Conservation (phyloP, 129 eudicot genomes). For the Chrysanthemum seticuspe region DNA sequence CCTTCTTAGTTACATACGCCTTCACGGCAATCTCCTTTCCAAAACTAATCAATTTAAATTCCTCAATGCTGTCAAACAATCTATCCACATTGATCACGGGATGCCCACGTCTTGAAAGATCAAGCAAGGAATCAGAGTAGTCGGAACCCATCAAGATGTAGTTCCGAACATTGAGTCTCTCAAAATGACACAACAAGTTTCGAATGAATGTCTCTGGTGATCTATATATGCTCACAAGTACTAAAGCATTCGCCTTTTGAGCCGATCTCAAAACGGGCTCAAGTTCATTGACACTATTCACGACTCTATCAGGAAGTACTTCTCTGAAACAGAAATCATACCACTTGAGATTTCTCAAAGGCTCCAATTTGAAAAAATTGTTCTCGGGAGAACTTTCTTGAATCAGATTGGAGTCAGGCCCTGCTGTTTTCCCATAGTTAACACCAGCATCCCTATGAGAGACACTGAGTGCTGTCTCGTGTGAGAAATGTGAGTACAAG, state of each 20-base stretch:
- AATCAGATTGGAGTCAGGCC: slow-evolving; percentile 80
- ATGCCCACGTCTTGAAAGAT: slow-evolving; percentile 83
- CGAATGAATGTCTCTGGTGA: slow-evolving; percentile 41
- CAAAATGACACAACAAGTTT: slow-evolving; percentile 82
- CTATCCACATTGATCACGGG: slow-evolving; percentile 60
- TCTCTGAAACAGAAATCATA: slow-evolving; percentile 83
- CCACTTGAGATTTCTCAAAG: slow-evolving; percentile 76
- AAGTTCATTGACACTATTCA: slow-evolving; percentile 45
- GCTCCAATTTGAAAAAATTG: slow-evolving; percentile 45
- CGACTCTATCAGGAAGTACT: slow-evolving; percentile 57
- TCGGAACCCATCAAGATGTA: slow-evolving; percentile 58
- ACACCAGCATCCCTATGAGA: slow-evolving; percentile 94
- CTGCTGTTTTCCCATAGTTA: slow-evolving; percentile 87
- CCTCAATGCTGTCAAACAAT: slow-evolving; percentile 31
- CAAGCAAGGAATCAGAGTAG: slow-evolving; percentile 46
- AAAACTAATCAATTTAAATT: slow-evolving; percentile 21
- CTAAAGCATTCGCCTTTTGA: slow-evolving; percentile 46
- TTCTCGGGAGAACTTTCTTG: slow-evolving; percentile 41
- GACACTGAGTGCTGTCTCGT: slow-evolving; percentile 78
- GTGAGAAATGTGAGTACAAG: slow-evolving; percentile 64
- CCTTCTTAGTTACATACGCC: slow-evolving; percentile 48
- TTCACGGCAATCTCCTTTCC: slow-evolving; percentile 46
- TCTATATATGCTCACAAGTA: slow-evolving; percentile 49
- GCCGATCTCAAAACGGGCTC: slow-evolving; percentile 42
- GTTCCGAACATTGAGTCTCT: slow-evolving; percentile 56